phyloP scores from a whole-genome alignment of 225 moss, liverwort and hornwort genomes.

The Climacium dendroides region DNA sequence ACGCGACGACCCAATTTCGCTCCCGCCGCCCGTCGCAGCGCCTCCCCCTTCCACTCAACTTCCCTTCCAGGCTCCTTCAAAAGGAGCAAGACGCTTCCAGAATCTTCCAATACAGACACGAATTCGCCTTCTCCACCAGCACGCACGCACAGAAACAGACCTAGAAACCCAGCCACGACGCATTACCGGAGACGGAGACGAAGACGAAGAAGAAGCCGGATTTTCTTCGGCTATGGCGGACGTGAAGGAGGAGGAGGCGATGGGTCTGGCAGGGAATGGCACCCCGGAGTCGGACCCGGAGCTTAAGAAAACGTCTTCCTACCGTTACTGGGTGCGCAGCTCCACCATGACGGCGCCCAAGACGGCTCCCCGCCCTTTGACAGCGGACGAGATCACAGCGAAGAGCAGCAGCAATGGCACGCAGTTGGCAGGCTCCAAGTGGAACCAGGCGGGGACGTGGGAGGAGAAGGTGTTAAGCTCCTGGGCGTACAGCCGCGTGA shows the following conservation, averaged over 20 bases:
- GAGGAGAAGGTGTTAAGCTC: constrained; percentile 72
- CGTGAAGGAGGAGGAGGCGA: background rate
- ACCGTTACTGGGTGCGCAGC: constrained; percentile 74
- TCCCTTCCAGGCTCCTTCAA: background rate
- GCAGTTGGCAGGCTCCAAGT: constrained; percentile 32
- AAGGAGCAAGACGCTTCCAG: background rate
- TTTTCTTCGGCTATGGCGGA: background rate
- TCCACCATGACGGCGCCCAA: constrained; percentile 44
- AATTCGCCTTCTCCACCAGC: background rate
- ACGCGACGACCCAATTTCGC: background rate
- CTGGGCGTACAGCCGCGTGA: constrained; percentile 58
- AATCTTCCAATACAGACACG: background rate
- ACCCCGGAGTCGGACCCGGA: background rate
- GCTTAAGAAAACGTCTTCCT: constrained; percentile 28
- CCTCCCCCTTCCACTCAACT: background rate
- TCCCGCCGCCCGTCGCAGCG: background rate
- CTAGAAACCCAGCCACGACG: background rate
- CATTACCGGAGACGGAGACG: background rate
- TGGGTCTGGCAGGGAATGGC: background rate
- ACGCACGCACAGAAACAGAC: background rate
- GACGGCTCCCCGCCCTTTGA: constrained; percentile 47
- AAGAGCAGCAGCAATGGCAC: background rate
- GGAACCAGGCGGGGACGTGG: constrained; percentile 94
- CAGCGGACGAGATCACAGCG: constrained; percentile 24
- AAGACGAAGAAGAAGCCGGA: background rate